These are phyloP conservation scores for Ormosia semicastrata DNA, from an alignment of 306 rosid species.

Conservation along the genomic window DNA sequence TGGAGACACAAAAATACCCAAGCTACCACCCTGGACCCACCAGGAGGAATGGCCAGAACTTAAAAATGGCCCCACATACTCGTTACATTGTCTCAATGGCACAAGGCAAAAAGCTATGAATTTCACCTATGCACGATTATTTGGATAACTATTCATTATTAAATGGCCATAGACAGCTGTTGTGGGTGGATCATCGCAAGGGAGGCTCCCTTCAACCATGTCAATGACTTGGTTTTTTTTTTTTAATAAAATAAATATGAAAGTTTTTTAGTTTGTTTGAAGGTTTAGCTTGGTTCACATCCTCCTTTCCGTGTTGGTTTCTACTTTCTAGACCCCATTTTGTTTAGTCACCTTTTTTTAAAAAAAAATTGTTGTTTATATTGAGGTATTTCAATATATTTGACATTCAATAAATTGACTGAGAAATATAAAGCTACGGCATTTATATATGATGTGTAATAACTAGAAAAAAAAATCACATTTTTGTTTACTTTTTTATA, in stretches of 20 bases:
- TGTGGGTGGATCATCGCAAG: neutral
- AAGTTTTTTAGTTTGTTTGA: neutral
- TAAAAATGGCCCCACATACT: neutral
- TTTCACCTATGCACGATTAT: constrained; percentile 23
- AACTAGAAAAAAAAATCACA: too few relatives aligned
- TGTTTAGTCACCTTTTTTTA: neutral
- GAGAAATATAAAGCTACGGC: neutral
- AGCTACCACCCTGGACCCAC: neutral
- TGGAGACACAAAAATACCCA: neutral
- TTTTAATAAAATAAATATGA: too few relatives aligned
- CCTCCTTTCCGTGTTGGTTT: neutral
- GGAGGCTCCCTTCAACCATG: neutral
- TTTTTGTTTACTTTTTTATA: neutral
- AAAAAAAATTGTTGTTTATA: neutral
- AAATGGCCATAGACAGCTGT: constrained; percentile 30
- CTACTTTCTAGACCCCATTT: neutral
- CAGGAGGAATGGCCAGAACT: neutral
- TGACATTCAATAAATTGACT: neutral
- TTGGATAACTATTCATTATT: constrained; percentile 23
- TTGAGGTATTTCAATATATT: neutral
- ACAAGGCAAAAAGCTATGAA: constrained; percentile 41
- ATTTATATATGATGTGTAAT: too few relatives aligned
- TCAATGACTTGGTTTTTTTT: neutral
- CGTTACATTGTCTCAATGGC: constrained; percentile 22
- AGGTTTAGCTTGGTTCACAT: too few relatives aligned